Conservation (phyloP, 768 basidiomycete species). For the Thelephora ganbajun region DNA sequence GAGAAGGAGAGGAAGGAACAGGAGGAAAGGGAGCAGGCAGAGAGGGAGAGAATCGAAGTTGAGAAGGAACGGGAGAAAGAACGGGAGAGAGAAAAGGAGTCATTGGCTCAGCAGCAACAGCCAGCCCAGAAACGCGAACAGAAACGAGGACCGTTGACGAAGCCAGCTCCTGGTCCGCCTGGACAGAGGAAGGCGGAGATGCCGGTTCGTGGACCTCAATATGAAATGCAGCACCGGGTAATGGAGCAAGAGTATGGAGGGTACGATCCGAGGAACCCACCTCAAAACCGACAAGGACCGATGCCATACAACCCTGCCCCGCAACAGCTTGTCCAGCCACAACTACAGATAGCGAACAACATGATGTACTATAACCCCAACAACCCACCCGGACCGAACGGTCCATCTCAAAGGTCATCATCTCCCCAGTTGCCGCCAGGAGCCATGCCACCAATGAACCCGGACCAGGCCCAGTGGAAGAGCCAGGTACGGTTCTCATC, state of each 20-base stretch:
- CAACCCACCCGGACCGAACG: constrained; percentile 16
- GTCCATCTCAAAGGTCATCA: no score
- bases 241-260: constrained; percentile 77
- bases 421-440: constrained; percentile 40
- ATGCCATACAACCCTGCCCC: constrained; percentile 7
- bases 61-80: constrained; percentile 19
- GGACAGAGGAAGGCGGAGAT: constrained; percentile 66
- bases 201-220: constrained; percentile 79
- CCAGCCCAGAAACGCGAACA: constrained; percentile 28
- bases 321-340: constrained; percentile 15
- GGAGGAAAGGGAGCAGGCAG: constrained; percentile 24
- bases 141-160: constrained; percentile 49
- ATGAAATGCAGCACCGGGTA: constrained; percentile 86
- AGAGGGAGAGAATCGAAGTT: constrained; percentile 12
- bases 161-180: constrained; percentile 33
- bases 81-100: constrained; percentile 25
- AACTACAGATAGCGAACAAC: constrained; percentile 20
- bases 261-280: constrained; percentile 7
- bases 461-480: constrained; percentile 10
- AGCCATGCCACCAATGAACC: constrained; percentile 40
- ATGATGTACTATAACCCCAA: constrained; percentile 20
- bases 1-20: constrained; percentile 26
- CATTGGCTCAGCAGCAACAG: no score
- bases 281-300: neutral
- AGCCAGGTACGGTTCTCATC: constrained; percentile 18